phyloP scores from a whole-genome alignment of 192 early-diverging fungal genomes.

The Dispira simplex region DNA sequence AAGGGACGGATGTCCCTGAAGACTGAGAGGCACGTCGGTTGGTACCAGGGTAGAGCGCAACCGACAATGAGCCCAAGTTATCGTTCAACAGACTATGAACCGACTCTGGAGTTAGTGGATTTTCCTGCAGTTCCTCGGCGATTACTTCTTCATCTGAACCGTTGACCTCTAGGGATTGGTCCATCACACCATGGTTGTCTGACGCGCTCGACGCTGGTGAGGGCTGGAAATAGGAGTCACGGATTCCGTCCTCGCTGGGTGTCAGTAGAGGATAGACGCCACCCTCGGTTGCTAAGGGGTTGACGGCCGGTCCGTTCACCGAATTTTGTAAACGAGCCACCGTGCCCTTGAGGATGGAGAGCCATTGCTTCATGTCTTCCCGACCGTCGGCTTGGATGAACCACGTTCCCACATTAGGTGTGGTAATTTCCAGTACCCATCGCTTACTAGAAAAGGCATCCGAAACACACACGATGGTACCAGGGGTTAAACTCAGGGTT shows the following conservation, averaged over 20 bases:
- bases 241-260: not conserved
- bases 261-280: not conserved
- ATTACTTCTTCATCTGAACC: not conserved
- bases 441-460: not conserved
- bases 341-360: not conserved
- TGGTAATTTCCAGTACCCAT: conserved; percentile 5
- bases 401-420: conserved; percentile 6
- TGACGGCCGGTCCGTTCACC: not conserved
- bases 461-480: conserved; percentile 4
- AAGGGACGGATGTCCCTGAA: not conserved
- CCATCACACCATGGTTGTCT: not conserved
- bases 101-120: conserved; percentile 9
- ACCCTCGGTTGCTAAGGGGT: not conserved
- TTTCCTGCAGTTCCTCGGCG: conserved; percentile 5
- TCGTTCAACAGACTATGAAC: not conserved
- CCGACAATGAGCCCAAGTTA: not conserved
- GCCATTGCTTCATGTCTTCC: conserved; percentile 11
- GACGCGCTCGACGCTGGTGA: conserved; percentile 6
- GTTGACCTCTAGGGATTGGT: not conserved
- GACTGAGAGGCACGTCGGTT: conserved; percentile 7
- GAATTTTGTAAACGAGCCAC: not conserved
- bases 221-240: not conserved
- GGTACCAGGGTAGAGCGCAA: conserved; percentile 4
- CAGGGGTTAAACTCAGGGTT: conserved; percentile 1
- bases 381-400: conserved; percentile 2